A percentile compares a stretch with the other conserved stretches of the same genome.
Conservation (phyloP, 352 stramenopile species). For the Phytophthora sp. region DNA sequence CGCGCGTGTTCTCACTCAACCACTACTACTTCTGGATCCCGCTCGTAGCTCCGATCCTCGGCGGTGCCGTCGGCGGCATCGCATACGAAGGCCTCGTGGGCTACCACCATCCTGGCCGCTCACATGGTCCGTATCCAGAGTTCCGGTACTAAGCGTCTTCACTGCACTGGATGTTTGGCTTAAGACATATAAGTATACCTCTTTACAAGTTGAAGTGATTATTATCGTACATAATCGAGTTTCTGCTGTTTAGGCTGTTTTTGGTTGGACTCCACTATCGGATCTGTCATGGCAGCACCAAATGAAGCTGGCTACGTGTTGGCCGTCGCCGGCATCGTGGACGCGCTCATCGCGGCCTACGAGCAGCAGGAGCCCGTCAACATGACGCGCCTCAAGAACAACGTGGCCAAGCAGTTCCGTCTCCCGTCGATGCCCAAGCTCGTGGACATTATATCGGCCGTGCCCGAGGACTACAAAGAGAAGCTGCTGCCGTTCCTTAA, state of each 20-base stretch:
- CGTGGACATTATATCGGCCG: slow-evolving; percentile 95
- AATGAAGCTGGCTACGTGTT: slow-evolving; percentile 58
- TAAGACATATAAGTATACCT: too few relatives aligned
- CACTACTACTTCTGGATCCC: slow-evolving; percentile 81
- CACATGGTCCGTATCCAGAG: slow-evolving; percentile 27
- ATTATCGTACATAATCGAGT: too few relatives aligned
- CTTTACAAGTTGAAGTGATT: too few relatives aligned
- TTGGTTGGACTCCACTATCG: neutral
- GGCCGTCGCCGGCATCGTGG: slow-evolving; percentile 91
- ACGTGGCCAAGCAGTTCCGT: slow-evolving; percentile 91
- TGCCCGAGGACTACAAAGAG: slow-evolving; percentile 92
- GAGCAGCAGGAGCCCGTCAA: slow-evolving; percentile 91
- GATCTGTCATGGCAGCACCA: neutral
- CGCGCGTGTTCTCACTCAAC: slow-evolving; percentile 67
- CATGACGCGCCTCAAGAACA: slow-evolving; percentile 94
- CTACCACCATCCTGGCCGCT: slow-evolving; percentile 56
- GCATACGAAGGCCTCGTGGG: slow-evolving; percentile 67
- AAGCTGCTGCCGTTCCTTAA: slow-evolving; percentile 94
- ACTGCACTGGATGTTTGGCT: too few relatives aligned
- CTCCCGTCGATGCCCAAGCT: slow-evolving; percentile 94
- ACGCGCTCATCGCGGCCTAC: slow-evolving; percentile 92
- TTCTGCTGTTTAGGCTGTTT: too few relatives aligned
- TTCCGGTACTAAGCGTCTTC: slow-evolving; percentile 28
- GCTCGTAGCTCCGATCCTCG: slow-evolving; percentile 69
- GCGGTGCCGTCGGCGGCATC: slow-evolving; percentile 55